Evolutionary conservation across 1,139 yeast genomes (phyloP), one percentile per base, ranked within the genome.

Genomic region (Suhomyces guaymorum): DNA sequence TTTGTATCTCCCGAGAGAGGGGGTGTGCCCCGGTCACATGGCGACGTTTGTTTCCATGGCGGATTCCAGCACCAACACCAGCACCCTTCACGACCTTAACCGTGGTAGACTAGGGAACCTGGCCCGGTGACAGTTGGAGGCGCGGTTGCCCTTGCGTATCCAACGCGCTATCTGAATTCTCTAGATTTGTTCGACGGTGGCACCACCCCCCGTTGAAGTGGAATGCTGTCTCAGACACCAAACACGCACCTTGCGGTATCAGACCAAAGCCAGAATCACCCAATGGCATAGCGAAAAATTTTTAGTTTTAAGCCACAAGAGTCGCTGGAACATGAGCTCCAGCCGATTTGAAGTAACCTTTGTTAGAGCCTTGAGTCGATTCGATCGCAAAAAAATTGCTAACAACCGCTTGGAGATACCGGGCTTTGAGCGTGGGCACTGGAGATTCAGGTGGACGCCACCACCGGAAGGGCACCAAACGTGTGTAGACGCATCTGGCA

Each of bases 151-250:
- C n/a, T n/a, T n/a, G n/a, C n/a, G n/a, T n/a, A n/a, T n/a, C n/a
- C n/a, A n/a, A n/a, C 19, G 19, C 19, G 8, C 8, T 17, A 17
- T 6, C 19, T 5, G 7, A 6, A 5, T 17, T 5, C 19, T 17
- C 19, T 21, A 21, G 12, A 21, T 21, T 10, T 21, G 6, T 17
- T 17, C 19, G 19, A 6, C 19, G 19, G 19, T 5, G n/a, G n/a
- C n/a, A n/a, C n/a, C n/a, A n/a, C n/a, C n/a, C n/a, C n/a, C n/a
- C n/a, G n/a, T n/a, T 17, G 19, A 6, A 5, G 5, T n/a, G 15
- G 25, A 23, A 23, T 23, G 25, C 25, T 23, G 25, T 23, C 25
- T 23, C 25, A 23, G 25, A 23, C 25, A 23, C 15, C 25, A 12
- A n/a, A 11, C 12, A 21, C 23, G 10, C 10, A 7, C 23, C n/a